These are phyloP conservation scores for Mycena galericulata DNA, from an alignment of 768 basidiomycete species.

Conservation along the genomic window DNA sequence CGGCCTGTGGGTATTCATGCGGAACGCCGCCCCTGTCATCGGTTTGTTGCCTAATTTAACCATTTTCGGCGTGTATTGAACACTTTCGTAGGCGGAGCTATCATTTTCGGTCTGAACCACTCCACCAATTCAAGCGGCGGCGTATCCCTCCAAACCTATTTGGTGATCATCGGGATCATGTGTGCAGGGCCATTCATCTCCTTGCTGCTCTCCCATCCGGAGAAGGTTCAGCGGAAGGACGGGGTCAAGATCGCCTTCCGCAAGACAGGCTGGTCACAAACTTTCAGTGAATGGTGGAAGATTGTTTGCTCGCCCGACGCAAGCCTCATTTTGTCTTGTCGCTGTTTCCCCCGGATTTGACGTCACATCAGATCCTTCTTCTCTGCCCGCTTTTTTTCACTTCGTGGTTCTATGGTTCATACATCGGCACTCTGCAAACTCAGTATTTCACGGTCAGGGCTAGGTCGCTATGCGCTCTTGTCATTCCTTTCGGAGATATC, in stretches of 20 bases:
- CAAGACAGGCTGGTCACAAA: slow-evolving; percentile 42
- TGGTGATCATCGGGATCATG: slow-evolving; percentile 51
- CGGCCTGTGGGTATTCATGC: slow-evolving; percentile 50
- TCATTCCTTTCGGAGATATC: slow-evolving; percentile 46
- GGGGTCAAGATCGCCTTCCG: slow-evolving; percentile 46
- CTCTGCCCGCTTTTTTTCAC: slow-evolving; percentile 49
- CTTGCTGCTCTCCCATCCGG: slow-evolving; percentile 43
- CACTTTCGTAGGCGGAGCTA: slow-evolving; percentile 40
- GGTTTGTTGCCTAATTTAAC: slow-evolving; percentile 9
- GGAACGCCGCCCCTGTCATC: slow-evolving; percentile 47
- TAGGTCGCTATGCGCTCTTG: slow-evolving; percentile 44
- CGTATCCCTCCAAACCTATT: slow-evolving; percentile 48
- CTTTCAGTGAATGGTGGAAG: slow-evolving; percentile 43
- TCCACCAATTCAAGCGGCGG: slow-evolving; percentile 43
- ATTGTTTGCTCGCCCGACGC: slow-evolving; percentile 44
- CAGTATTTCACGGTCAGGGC: slow-evolving; percentile 48
- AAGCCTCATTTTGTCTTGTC: neutral
- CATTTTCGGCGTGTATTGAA: neutral
- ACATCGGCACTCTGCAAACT: slow-evolving; percentile 49
- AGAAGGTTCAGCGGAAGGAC: slow-evolving; percentile 47
- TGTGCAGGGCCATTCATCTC: slow-evolving; percentile 49
- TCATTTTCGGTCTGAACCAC: slow-evolving; percentile 48
- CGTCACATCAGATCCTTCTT: slow-evolving; percentile 40
- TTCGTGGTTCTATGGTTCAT: slow-evolving; percentile 49
- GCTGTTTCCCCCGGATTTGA: neutral